These are phyloP conservation scores for Rhodotorula mucilaginosa DNA, from an alignment of 1,284 basidiomycete genomes.

Conservation along the genomic window DNA sequence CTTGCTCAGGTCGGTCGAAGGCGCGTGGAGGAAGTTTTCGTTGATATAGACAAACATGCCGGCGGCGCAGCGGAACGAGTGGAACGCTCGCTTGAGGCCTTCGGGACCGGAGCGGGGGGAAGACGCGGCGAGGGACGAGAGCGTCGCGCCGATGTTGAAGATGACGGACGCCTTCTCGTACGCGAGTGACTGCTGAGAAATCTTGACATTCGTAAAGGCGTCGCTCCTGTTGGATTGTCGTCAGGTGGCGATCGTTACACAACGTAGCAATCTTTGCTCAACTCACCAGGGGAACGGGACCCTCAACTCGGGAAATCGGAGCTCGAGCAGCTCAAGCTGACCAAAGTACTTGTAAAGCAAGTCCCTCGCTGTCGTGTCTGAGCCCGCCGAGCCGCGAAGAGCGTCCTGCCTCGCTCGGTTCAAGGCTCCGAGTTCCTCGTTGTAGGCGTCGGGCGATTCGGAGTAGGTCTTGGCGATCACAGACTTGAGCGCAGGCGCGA, in stretches of 20 bases:
- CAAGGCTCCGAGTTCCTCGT: conserved; percentile 75
- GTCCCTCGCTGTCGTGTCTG: conserved; percentile 85
- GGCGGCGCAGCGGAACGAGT: conserved; percentile 86
- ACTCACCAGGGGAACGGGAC: conserved; percentile 83
- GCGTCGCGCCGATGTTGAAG: conserved; percentile 92
- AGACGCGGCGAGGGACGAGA: conserved; percentile 80
- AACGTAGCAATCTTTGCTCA: background rate
- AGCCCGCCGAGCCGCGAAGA: conserved; percentile 83
- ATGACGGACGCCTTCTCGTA: conserved; percentile 98
- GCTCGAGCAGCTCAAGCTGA: conserved; percentile 93
- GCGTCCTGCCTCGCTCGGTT: conserved; percentile 93
- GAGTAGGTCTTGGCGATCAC: conserved; percentile 90
- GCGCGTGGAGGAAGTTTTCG: conserved; percentile 98
- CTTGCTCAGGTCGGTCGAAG: conserved; percentile 90
- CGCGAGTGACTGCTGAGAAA: conserved; percentile 91
- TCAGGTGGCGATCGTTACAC: background rate
- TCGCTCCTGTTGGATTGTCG: conserved; percentile 61
- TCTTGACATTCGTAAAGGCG: conserved; percentile 86
- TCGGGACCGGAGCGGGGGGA: conserved; percentile 84
- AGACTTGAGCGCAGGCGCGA: conserved; percentile 79
- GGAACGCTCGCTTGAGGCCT: conserved; percentile 91
- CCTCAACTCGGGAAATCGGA: conserved; percentile 93
- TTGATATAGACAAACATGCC: conserved; percentile 99
- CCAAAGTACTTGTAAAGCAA: conserved; percentile 99
- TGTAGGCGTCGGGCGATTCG: conserved; percentile 83